Evolutionary conservation across 306 rosid genomes (phyloP), one percentile per base, ranked within the genome.

Genomic region (Sechiopsis laciniata): DNA sequence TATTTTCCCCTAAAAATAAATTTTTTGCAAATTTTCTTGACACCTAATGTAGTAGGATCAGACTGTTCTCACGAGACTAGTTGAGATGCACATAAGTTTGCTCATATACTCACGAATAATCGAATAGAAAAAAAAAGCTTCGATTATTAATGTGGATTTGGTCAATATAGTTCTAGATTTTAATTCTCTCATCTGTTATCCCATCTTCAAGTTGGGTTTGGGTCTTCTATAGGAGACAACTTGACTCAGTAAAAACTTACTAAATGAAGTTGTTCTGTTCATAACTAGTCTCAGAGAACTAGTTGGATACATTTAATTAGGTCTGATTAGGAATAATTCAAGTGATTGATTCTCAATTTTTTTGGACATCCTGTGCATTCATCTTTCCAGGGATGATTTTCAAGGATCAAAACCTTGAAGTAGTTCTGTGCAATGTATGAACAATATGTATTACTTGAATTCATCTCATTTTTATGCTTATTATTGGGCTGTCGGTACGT

Each of bases 401-500:
- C 26, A 59, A 24, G 42, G 17, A 59, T 59, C 40, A 24, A 59
- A 59, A 11, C 21, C 68, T 61, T 61, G 67, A 22, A 22, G 13
- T 61, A 6, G 68, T 61, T 61, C 8, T 29, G 68, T 61, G 42
- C 11, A 61, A 61, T 61, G 46, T 61, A 35, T 7, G 40, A 12
- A 61, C 6, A 61, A 32, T 32, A 29, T 26, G 5, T 61, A 13
- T 29, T 61, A 12, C 9, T 29, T 32, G 46, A 29, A 13, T 61
- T 20, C 68, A 12, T 61, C 68, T 26, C 46, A 61, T 13, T 61
- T 61, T 61, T 61, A 26, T 61, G 68, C 68, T 9, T 24, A 58
- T 24, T 19, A 55, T 55, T 55, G 29, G 40, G 40, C 19, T 61
- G 15, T 32, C 68, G 24, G 3, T 32, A 6, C 68, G 2, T 29